These are phyloP conservation scores for Plenodomus tracheiphilus DNA, from an alignment of 2,329 filamentous ascomycete genomes.

Conservation along the genomic window DNA sequence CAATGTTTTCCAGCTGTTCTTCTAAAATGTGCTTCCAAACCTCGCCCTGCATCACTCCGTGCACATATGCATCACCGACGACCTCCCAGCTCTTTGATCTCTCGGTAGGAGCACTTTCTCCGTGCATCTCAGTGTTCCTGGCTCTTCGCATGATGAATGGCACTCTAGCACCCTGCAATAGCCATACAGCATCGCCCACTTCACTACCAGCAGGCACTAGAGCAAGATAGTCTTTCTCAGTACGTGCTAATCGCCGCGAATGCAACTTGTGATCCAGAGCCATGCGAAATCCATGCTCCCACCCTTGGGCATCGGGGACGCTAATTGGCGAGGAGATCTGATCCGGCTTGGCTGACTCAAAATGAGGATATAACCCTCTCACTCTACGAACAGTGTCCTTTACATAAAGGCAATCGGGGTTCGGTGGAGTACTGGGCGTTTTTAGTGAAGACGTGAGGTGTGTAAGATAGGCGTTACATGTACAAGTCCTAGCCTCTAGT, in stretches of 20 bases:
- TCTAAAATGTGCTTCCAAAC: background rate
- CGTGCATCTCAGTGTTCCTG: background rate
- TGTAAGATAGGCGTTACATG: background rate
- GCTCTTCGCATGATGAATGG: background rate
- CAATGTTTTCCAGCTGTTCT: background rate
- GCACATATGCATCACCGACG: constrained; percentile 2
- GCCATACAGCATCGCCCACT: background rate
- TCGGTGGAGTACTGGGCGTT: background rate
- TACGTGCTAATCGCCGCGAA: constrained; percentile 1
- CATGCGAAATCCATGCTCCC: background rate
- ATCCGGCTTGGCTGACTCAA: background rate
- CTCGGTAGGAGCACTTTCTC: background rate
- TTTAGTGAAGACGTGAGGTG: background rate
- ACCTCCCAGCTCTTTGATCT: background rate
- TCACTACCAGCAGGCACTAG: constrained; percentile 1
- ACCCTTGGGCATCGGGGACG: background rate
- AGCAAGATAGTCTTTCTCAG: background rate
- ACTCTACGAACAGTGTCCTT: background rate
- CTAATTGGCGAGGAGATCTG: background rate
- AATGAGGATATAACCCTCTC: background rate
- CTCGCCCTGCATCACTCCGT: constrained; percentile 3
- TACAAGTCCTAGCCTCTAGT: background rate
- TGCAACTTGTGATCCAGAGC: background rate
- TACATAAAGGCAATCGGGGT: background rate
- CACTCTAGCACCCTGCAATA: background rate